Evolutionary conservation across 768 basidiomycete species (phyloP).

Genomic region (Clitopilus hobsonii): DNA sequence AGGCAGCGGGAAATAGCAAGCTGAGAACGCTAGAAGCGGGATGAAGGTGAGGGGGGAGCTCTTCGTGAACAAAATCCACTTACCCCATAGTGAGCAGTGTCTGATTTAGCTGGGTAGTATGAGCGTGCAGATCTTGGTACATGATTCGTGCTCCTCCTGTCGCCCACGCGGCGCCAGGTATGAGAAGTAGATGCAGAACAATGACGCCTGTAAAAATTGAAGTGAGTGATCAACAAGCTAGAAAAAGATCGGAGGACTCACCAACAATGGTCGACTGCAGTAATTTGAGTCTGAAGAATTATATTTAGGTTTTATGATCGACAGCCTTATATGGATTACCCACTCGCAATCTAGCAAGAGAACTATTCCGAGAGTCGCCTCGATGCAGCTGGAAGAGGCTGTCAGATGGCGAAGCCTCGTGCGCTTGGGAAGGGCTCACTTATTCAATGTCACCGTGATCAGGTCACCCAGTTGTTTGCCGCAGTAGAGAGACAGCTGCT

Average conservation of each 20-base stretch:
- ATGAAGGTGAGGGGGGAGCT: not conserved
- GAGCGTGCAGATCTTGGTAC: constrained; percentile 64
- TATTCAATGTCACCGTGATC: constrained; percentile 58
- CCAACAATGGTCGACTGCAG: constrained; percentile 67
- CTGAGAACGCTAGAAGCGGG: constrained; percentile 45
- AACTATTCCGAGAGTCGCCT: constrained; percentile 44
- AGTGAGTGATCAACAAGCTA: not conserved
- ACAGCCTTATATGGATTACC: not conserved
- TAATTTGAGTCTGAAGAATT: constrained; percentile 34
- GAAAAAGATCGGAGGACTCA: constrained; percentile 12
- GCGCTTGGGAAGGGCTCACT: no score
- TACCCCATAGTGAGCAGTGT: constrained; percentile 65
- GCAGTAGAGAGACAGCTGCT: constrained; percentile 51
- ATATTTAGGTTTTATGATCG: not conserved
- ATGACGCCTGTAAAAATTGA: constrained; percentile 46
- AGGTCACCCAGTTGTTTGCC: constrained; percentile 66
- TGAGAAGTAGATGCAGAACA: constrained; percentile 63
- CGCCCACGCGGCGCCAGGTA: constrained; percentile 65
- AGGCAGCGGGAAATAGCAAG: constrained; percentile 60
- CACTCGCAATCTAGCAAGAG: constrained; percentile 39
- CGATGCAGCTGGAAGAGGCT: constrained; percentile 32
- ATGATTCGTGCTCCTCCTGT: constrained; percentile 63
- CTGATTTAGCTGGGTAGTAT: constrained; percentile 61
- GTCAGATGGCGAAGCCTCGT: no score
- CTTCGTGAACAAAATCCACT: constrained; percentile 3